Evolutionary conservation across 1,139 yeast species (phyloP), one percentile per base, ranked within the genome.

Genomic region (Pneumocystis murina): DNA sequence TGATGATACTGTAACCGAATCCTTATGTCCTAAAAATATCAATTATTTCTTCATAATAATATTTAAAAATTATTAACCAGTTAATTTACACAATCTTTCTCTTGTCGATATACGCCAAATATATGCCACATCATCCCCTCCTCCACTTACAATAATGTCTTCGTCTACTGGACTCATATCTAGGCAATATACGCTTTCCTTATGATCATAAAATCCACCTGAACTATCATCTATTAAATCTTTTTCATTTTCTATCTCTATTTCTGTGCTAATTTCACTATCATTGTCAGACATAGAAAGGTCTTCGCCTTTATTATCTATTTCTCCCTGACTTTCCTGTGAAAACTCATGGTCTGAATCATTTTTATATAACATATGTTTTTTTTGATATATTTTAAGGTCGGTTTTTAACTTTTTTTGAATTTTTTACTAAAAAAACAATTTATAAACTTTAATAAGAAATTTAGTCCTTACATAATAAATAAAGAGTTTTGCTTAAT

Each of bases 161-260:
- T 96, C 96, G 67, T 89, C 78, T 17, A 80, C 79, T 59, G 97
- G 97, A 72, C 90, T 97, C 28, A 83, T 77, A 65, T 86, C 82
- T 20, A 92, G 79, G 33, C 87, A 80, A 74, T 87, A 92, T 14
- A 92, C 82, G 2, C 95, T 86, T 73, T 90, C 96, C 64, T 81
- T 80, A 72, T 92, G 98, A 70, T 82, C 81, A 72, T 92, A 98
- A 72, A 91, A 92, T 73, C 89, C 92, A 0, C 89, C 79, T 77
- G 86, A 82, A 2, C 97, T 89, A 76, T 92, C 91, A 75, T 92
- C 91, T 62, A 91, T 79, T 83, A 90, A 77, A 72, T 90, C 97
- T 38, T 16, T 60, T 24, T 41, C 35, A 41, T 60, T 62, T 20
- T 36, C 55, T 16, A 48, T 48, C 28, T 48, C 55, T 48, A 48